These are phyloP conservation scores for Ochromonas danica DNA, from an alignment of 108 stramenopile genomes.

Conservation along the genomic window DNA sequence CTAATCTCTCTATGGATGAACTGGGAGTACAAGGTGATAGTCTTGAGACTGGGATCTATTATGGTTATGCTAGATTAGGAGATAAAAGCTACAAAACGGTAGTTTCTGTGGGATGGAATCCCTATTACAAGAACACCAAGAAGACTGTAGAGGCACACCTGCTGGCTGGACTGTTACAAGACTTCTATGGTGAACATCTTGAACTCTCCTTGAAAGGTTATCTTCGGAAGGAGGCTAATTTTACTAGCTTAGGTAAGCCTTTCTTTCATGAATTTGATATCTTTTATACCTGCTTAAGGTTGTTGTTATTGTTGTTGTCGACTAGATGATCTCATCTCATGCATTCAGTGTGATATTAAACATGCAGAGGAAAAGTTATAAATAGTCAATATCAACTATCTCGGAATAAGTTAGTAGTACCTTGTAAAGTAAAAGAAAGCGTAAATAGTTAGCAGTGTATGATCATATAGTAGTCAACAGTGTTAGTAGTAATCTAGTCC, in stretches of 20 bases:
- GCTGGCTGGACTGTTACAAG: conserved; percentile 52
- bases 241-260: conserved; percentile 44
- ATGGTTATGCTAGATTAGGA: conserved; percentile 47
- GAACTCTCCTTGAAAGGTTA: conserved; percentile 51
- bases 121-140: conserved; percentile 47
- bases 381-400: too few species aligned
- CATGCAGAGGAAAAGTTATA: background rate
- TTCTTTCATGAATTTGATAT: background rate
- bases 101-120: conserved; percentile 61
- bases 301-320: background rate
- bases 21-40: conserved; percentile 45
- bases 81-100: conserved; percentile 50
- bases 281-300: background rate
- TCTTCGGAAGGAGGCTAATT: conserved; percentile 58
- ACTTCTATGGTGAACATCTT: conserved; percentile 59
- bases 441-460: too few species aligned
- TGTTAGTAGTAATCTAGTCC: too few species aligned
- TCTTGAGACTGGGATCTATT: conserved; percentile 56
- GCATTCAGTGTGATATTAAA: conserved; percentile 19
- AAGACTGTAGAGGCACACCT: conserved; percentile 60
- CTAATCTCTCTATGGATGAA: conserved; percentile 42
- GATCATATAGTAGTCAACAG: too few species aligned
- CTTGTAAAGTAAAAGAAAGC: too few species aligned
- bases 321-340: conserved; percentile 29
- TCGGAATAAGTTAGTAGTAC: too few species aligned